These are phyloP conservation scores for Bipolaris sorokiniana DNA, from an alignment of 2,329 filamentous ascomycete species.

Conservation along the genomic window DNA sequence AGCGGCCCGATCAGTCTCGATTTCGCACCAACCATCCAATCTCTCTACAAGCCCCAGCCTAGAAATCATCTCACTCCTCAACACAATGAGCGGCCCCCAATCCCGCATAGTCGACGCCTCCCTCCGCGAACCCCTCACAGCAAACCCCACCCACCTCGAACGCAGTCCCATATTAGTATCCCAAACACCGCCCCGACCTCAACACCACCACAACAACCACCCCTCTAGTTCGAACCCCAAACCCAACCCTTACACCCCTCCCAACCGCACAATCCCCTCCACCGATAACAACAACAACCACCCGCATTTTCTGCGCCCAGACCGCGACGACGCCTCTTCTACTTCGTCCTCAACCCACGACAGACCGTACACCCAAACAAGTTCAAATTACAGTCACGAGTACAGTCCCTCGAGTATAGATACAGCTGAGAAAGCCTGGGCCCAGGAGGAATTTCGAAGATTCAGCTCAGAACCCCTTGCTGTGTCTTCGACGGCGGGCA, in stretches of 20 bases:
- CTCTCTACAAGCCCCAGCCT: constrained; percentile 16
- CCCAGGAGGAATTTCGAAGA: constrained; percentile 27
- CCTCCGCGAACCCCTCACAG: constrained; percentile 5
- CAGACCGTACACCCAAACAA: background rate
- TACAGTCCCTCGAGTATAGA: constrained; percentile 19
- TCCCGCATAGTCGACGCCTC: constrained; percentile 23
- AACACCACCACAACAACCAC: background rate
- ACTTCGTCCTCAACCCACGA: background rate
- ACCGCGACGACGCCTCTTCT: background rate
- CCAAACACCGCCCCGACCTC: background rate
- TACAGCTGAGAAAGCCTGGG: constrained; percentile 15
- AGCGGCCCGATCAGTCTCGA: background rate
- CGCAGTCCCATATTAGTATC: background rate
- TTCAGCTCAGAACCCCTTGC: constrained; percentile 28
- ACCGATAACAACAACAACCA: too few species aligned
- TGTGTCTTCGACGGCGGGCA: too few species aligned
- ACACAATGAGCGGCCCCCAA: constrained; percentile 14
- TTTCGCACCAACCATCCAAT: constrained; percentile 1
- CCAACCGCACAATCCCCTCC: too few species aligned
- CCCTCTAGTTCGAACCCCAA: too few species aligned
- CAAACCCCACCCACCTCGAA: background rate
- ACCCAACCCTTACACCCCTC: too few species aligned
- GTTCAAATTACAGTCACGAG: constrained; percentile 12
- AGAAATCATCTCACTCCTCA: constrained; percentile 27
- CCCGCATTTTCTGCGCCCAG: too few species aligned